A percentile compares a stretch with the other conserved stretches of the same genome.
phyloP scores from a whole-genome alignment of 2,329 filamentous ascomycete genomes.

The Trichoderma aggressivum region DNA sequence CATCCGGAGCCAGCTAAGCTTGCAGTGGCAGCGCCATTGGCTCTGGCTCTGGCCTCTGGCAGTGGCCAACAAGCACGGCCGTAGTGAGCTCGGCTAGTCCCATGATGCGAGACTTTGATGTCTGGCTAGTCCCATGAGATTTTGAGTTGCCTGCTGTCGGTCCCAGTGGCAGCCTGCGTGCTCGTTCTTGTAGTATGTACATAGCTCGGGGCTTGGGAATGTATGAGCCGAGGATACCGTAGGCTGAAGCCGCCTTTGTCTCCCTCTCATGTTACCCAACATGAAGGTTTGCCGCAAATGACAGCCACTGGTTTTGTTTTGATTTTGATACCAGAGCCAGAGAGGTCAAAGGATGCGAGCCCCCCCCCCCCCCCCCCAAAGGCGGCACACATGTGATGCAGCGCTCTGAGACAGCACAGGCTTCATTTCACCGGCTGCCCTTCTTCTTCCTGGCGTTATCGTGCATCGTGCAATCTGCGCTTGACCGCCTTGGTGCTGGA shows the following conservation, averaged over 20 bases:
- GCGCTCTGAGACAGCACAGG: background rate
- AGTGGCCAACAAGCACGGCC: background rate
- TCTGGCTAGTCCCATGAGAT: background rate
- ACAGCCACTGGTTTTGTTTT: background rate
- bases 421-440: no score
- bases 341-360: background rate
- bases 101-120: background rate
- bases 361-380: background rate
- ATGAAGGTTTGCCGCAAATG: background rate
- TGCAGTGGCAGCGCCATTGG: background rate
- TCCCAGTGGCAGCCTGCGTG: background rate
- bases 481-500: background rate
- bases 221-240: conserved; percentile 9
- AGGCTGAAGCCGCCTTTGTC: background rate
- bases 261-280: background rate
- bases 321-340: background rate
- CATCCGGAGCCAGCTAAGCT: background rate
- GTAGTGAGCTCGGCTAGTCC: background rate
- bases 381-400: background rate
- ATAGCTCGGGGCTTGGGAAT: background rate
- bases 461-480: background rate
- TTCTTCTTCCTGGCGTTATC: background rate
- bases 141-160: conserved; percentile 3
- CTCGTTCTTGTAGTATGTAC: background rate
- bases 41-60: no score